Conservation (phyloP, 2,329 filamentous ascomycete species). For the Byssochlamys sp. region DNA sequence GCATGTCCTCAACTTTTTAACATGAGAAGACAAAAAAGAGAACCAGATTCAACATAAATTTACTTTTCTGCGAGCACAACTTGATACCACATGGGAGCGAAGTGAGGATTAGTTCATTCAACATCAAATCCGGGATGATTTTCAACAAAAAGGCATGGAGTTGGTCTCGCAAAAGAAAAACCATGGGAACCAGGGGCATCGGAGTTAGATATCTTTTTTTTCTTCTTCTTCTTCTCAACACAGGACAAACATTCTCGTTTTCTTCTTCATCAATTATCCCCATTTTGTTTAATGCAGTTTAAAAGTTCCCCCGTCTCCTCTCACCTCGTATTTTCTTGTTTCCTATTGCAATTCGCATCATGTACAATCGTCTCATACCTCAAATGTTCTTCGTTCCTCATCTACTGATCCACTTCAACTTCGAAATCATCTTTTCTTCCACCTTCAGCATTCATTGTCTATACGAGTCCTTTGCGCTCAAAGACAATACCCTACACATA, state of each 20-base stretch:
- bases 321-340: background rate
- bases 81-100: background rate
- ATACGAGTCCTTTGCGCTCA: background rate
- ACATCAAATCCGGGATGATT: background rate
- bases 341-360: background rate
- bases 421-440: background rate
- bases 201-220: background rate
- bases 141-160: background rate
- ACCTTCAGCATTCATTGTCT: background rate
- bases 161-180: background rate
- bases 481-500: background rate
- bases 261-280: background rate
- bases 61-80: background rate
- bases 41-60: background rate
- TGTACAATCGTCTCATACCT: background rate
- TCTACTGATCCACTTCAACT: background rate
- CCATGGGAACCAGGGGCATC: background rate
- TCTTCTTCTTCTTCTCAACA: background rate
- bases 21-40: background rate
- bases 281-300: background rate
- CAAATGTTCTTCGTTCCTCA: background rate
- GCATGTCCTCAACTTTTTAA: background rate
- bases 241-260: background rate
- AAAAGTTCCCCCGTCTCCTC: too few species aligned
- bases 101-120: background rate